Base-by-base conservation (phyloP, 116 monocot genomes). In the Phalaenopsis hybrid region DNA sequence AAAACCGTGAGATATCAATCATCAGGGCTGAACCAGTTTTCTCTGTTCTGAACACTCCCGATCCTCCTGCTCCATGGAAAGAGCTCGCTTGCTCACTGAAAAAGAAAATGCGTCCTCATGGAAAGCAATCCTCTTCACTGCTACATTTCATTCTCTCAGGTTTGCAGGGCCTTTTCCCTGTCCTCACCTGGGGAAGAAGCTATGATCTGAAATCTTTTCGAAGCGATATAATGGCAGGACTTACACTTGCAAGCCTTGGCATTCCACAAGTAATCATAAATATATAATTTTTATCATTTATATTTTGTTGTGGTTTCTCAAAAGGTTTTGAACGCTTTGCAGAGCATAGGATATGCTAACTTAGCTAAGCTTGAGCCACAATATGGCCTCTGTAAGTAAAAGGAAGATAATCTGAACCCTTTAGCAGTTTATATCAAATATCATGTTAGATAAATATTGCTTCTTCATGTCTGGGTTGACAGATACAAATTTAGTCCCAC, bases 271-370 rank as follows among this genome's bases (percentile, higher is more conserved):
- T 96, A 70, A 77, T 3, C 57, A 10, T 25, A 18, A 17, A 43
- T 43, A 44, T 44, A 37, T 44, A 10, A 0, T 21, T n/a, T 61
- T 6, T 17, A 1, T 55, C 28, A 3, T 55, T 51, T n/a, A 6
- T 16, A 12, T 41, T 33, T 37, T 49, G 25, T 50, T 41, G 70
- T 44, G 4, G 72, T 23, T 55, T 0, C 33, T 80, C 55, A 55
- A 55, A 2, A 15, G 4, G 5, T 76, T 82, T 58, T 82, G 68
- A 55, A 23, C 16, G 33, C 28, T 57, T 12, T 85, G 88, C 88
- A 96, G 96, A 86, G 94, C 72, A 94, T 96, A 83, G 94, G 94
- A 65, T 96, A 96, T 80, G 96, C 96, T 45, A 90, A 80, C 83
- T 79, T 94, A 50, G 96, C 96, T 4, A 94, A 88, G 79, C 88